A percentile compares a stretch with the other conserved stretches of the same genome.
phyloP scores from a whole-genome alignment of 306 rosid species.

The Boehmeria nivea region DNA sequence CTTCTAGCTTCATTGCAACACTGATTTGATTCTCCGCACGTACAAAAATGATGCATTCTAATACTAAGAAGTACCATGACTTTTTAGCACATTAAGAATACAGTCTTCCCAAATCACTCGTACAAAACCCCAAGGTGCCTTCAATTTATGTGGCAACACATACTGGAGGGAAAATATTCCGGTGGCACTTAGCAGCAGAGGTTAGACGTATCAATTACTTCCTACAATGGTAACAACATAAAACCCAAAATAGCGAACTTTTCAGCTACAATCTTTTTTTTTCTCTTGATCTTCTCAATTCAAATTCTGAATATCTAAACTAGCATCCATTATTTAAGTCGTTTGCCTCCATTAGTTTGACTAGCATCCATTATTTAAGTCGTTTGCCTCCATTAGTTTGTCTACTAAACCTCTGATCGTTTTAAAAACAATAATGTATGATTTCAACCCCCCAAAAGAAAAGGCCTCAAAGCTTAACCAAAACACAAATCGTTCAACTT shows the following conservation, averaged over 20 bases:
- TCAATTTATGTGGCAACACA: too few relatives aligned
- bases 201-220: neutral
- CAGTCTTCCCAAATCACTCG: neutral
- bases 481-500: neutral
- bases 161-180: too few relatives aligned
- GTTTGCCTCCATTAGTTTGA: too few relatives aligned
- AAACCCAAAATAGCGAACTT: neutral
- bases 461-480: neutral
- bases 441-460: neutral
- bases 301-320: too few relatives aligned
- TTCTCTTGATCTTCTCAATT: neutral
- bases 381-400: too few relatives aligned
- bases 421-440: too few relatives aligned
- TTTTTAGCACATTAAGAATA: neutral
- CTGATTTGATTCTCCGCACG: neutral
- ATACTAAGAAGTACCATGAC: neutral
- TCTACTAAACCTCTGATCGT: too few relatives aligned
- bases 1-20: constrained; percentile 9
- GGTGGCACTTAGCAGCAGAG: neutral
- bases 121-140: too few relatives aligned
- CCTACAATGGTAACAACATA: neutral
- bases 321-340: too few relatives aligned
- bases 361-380: too few relatives aligned
- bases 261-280: neutral
- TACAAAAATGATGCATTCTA: too few relatives aligned